Conservation (phyloP, 2,329 filamentous ascomycete species). For the Colletotrichum siamense region DNA sequence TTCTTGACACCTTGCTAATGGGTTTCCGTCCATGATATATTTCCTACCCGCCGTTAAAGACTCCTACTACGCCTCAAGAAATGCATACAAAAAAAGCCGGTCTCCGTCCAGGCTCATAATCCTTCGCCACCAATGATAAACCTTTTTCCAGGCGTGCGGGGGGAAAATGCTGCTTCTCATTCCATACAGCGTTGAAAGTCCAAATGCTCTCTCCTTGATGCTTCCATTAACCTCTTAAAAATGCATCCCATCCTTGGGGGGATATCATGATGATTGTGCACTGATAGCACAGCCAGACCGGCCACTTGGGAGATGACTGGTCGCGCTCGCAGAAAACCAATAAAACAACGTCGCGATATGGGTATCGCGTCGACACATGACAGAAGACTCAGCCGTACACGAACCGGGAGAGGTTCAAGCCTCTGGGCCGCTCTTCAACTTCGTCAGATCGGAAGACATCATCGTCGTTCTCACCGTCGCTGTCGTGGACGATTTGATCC, state of each 20-base stretch:
- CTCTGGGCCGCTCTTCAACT: conserved; percentile 30
- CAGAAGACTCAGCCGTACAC: conserved; percentile 36
- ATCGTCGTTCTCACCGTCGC: conserved; percentile 51
- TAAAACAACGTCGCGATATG: conserved; percentile 9
- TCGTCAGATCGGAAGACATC: conserved; percentile 31
- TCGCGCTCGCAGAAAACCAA: not conserved
- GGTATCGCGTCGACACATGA: conserved; percentile 7
- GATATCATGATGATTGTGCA: not conserved
- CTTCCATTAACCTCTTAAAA: not conserved
- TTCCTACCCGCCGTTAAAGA: not conserved
- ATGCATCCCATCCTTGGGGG: not conserved
- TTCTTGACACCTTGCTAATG: not conserved
- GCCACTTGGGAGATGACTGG: not conserved
- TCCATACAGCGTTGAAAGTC: not conserved
- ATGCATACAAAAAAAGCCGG: not conserved
- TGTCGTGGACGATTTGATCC: conserved; percentile 60
- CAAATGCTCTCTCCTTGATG: not conserved
- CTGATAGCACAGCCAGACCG: not conserved
- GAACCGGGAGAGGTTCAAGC: conserved; percentile 55
- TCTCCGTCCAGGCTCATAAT: not conserved
- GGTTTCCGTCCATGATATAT: not conserved
- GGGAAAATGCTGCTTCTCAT: not conserved
- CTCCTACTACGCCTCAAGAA: not conserved
- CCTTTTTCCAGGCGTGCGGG: not conserved
- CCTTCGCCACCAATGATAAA: not conserved